phyloP scores from a whole-genome alignment of 495 filamentous ascomycete species.

The Rhypophila decipiens region DNA sequence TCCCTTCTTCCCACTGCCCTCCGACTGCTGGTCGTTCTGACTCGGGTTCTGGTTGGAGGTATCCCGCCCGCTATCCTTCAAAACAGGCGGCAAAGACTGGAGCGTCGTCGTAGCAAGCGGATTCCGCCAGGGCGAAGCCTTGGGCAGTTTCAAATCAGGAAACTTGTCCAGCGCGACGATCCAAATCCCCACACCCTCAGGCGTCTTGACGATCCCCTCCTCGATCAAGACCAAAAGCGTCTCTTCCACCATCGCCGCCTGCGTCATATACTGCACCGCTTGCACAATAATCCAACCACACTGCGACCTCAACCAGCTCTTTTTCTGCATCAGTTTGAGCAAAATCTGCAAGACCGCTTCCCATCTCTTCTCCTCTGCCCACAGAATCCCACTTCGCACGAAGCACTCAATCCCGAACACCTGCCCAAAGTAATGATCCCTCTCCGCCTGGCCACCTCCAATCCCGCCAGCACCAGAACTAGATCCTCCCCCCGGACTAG shows the following conservation, averaged over 20 bases:
- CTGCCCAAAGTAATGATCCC: conserved; percentile 77
- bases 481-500: conserved; percentile 50
- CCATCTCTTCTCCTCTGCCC: conserved; percentile 54
- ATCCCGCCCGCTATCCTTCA: conserved; percentile 68
- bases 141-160: conserved; percentile 56
- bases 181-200: conserved; percentile 89
- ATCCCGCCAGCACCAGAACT: conserved; percentile 29
- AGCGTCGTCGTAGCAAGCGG: conserved; percentile 63
- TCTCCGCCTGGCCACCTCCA: conserved; percentile 70
- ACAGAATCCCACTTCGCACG: conserved; percentile 68
- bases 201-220: conserved; percentile 62
- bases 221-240: conserved; percentile 57
- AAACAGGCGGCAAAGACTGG: conserved; percentile 57
- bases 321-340: conserved; percentile 53
- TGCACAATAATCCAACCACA: conserved; percentile 67
- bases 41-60: conserved; percentile 17
- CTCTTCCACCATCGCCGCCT: conserved; percentile 45
- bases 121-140: conserved; percentile 63
- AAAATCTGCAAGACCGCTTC: conserved; percentile 52
- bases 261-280: conserved; percentile 42
- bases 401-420: conserved; percentile 84
- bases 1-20: conserved; percentile 36
- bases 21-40: no score
- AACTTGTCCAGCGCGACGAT: conserved; percentile 58
- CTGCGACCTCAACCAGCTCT: conserved; percentile 84